These are phyloP conservation scores for Cairneyella variabilis DNA, from an alignment of 495 filamentous ascomycete genomes.

Conservation along the genomic window DNA sequence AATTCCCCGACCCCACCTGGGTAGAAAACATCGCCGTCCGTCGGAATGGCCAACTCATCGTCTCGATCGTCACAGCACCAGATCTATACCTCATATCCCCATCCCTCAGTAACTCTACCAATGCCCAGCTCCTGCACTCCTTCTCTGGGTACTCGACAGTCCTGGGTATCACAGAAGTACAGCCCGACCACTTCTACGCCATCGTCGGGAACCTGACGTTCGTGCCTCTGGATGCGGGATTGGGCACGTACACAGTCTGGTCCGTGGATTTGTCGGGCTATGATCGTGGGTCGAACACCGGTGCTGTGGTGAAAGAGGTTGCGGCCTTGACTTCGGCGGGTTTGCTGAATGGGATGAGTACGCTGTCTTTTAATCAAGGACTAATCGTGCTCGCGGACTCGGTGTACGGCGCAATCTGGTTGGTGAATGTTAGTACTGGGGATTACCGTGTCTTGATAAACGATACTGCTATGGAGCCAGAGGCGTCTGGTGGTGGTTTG, in stretches of 20 bases:
- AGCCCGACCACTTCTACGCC: constrained; percentile 29
- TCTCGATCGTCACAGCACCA: constrained; percentile 35
- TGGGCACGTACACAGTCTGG: not conserved
- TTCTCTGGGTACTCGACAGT: constrained; percentile 22
- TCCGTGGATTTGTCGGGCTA: constrained; percentile 10
- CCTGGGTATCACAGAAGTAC: constrained; percentile 30
- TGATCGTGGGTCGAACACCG: not conserved
- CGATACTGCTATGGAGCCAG: constrained; percentile 19
- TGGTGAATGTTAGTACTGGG: constrained; percentile 33
- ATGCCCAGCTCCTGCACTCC: constrained; percentile 18
- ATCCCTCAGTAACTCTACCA: constrained; percentile 8
- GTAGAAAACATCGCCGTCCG: constrained; percentile 36
- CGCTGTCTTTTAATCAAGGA: constrained; percentile 21
- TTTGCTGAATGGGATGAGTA: constrained; percentile 34
- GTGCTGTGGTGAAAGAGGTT: not conserved
- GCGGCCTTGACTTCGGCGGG: constrained; percentile 12
- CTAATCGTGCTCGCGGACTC: constrained; percentile 34
- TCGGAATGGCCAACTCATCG: constrained; percentile 31
- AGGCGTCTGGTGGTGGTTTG: not conserved
- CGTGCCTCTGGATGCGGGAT: not conserved
- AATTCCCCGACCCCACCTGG: constrained; percentile 37
- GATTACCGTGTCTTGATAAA: constrained; percentile 26
- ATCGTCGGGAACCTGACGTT: constrained; percentile 21
- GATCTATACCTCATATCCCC: constrained; percentile 40
- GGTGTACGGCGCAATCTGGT: constrained; percentile 28